Conservation (phyloP, 2,329 filamentous ascomycete genomes). For the Nannizzia gypsea region DNA sequence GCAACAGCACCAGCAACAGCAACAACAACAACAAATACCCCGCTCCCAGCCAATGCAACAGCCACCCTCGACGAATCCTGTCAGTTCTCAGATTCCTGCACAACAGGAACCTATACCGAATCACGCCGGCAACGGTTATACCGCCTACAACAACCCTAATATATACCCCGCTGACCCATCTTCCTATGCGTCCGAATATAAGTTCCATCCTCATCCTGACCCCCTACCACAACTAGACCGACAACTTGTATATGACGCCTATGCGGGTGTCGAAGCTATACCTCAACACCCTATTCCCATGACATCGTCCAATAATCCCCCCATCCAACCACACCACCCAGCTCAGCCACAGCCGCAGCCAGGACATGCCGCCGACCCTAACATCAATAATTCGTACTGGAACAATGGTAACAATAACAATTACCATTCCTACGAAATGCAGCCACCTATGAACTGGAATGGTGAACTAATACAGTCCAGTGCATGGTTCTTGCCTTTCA, state of each 20-base stretch:
- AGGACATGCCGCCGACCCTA: background rate
- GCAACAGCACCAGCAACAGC: constrained; percentile 6
- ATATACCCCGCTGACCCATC: constrained; percentile 20
- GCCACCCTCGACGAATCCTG: constrained; percentile 19
- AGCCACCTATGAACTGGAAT: constrained; percentile 16
- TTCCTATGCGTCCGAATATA: constrained; percentile 25
- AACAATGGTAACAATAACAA: constrained; percentile 26
- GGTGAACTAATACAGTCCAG: constrained; percentile 38
- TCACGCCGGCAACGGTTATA: constrained; percentile 21
- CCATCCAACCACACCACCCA: constrained; percentile 2
- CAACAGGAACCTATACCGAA: background rate
- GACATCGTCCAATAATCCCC: constrained; percentile 4
- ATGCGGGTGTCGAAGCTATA: constrained; percentile 43
- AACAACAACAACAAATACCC: constrained; percentile 13
- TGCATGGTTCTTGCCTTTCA: constrained; percentile 89
- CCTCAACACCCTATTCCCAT: constrained; percentile 21
- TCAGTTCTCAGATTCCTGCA: constrained; percentile 13
- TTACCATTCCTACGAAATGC: constrained; percentile 2
- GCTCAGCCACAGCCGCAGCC: background rate
- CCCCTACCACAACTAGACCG: constrained; percentile 58
- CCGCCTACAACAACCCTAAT: constrained; percentile 26
- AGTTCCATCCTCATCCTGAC: constrained; percentile 29
- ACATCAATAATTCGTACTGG: constrained; percentile 24
- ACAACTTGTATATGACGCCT: constrained; percentile 64
- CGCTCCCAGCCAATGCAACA: background rate